Evolutionary conservation across 2,329 filamentous ascomycete species (phyloP).

Genomic region (Aspergillus glaucus): DNA sequence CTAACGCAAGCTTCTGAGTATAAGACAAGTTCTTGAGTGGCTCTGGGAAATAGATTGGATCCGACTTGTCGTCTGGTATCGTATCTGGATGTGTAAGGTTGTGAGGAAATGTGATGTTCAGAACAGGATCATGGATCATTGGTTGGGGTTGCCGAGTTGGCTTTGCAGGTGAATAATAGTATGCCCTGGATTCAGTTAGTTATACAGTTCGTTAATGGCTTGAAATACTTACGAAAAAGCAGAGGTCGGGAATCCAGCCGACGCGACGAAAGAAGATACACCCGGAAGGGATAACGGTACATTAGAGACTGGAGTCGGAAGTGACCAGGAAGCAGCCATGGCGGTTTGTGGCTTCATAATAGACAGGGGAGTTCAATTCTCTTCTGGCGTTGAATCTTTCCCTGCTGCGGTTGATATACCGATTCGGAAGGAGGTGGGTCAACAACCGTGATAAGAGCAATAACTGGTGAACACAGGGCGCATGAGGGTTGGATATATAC

Average conservation of each 20-base stretch:
- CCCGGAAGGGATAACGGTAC: constrained; percentile 16
- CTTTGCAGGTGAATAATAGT: constrained; percentile 42
- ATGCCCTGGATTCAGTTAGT: constrained; percentile 14
- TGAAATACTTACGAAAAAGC: constrained; percentile 39
- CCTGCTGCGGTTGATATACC: too few species aligned
- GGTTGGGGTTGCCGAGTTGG: constrained; percentile 49
- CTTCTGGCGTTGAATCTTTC: background rate
- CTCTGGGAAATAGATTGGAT: constrained; percentile 47
- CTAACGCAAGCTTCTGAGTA: constrained; percentile 35
- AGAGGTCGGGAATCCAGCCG: constrained; percentile 46
- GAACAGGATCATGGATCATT: constrained; percentile 47
- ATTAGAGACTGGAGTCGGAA: background rate
- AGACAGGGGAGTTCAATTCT: background rate
- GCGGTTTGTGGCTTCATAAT: constrained; percentile 5
- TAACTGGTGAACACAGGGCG: too few species aligned
- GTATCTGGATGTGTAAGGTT: constrained; percentile 51
- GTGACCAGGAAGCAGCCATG: constrained; percentile 4
- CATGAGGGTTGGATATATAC: too few species aligned
- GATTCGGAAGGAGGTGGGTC: too few species aligned
- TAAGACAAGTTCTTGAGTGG: constrained; percentile 42
- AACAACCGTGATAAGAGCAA: too few species aligned
- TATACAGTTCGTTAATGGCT: background rate
- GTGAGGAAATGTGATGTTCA: constrained; percentile 49
- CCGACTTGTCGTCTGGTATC: constrained; percentile 44
- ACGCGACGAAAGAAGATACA: constrained; percentile 19